Conservation (phyloP, 768 basidiomycete species). For the Leccinellum rugosiceps region DNA sequence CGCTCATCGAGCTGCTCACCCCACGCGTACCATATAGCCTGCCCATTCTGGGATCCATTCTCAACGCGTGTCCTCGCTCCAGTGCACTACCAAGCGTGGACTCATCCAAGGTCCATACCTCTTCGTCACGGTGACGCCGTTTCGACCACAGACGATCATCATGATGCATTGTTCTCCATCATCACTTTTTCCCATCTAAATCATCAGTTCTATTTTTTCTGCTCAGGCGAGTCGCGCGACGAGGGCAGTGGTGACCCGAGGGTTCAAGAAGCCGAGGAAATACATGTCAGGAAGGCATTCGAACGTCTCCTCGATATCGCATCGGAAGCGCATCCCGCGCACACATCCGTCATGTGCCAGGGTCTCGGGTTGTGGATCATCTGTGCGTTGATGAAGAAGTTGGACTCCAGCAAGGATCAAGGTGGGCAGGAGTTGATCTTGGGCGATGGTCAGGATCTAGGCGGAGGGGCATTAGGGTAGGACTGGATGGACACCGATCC, state of each 20-base stretch:
- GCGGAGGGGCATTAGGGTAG: conserved; percentile 23
- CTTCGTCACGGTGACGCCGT: neutral
- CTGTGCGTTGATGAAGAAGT: conserved; percentile 5
- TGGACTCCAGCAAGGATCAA: conserved; percentile 2
- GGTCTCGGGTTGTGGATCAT: conserved; percentile 16
- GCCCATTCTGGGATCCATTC: conserved; percentile 16
- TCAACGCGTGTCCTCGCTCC: conserved; percentile 16
- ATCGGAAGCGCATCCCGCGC: neutral
- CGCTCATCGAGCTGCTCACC: conserved; percentile 12
- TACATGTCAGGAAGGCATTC: conserved; percentile 17
- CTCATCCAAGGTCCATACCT: conserved; percentile 10
- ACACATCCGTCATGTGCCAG: neutral
- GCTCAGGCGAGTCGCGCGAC: conserved; percentile 8
- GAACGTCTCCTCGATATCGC: conserved; percentile 2
- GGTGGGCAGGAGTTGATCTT: neutral
- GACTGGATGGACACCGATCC: conserved; percentile 18
- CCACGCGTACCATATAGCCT: conserved; percentile 13
- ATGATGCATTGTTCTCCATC: conserved; percentile 19
- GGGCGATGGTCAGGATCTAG: conserved; percentile 11
- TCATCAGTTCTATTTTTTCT: conserved; percentile 17
- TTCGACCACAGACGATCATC: neutral
- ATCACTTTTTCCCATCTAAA: conserved; percentile 10
- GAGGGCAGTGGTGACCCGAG: neutral
- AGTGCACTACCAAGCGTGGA: conserved; percentile 11
- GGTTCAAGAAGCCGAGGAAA: conserved; percentile 2